Base-by-base conservation (phyloP, 257 asterid genomes). In the Solanum phureja region DNA sequence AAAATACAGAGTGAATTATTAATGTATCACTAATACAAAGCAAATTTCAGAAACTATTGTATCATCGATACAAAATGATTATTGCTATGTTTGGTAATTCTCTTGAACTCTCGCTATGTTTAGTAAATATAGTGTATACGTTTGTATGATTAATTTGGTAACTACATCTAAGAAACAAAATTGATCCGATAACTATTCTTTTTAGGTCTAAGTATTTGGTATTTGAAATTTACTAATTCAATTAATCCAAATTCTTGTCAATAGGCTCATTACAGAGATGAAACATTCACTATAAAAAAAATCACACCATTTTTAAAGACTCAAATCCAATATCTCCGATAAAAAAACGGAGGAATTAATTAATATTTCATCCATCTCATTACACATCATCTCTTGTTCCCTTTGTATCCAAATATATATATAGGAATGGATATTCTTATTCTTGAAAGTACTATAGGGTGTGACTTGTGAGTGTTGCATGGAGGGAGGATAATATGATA, bases 261-360 rank as follows among this genome's bases (percentile, higher is more conserved):
- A 3, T 71, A 33, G 13, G 11, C 11, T 12, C 14, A 34, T 9
- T 34, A 21, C 7, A 6, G 27, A 11, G 5, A 11, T 34, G 10
- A 73, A 19, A 11, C 4, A 18, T 11, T 73, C 4, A 4, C 18
- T 19, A 35, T 2, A 3, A 9, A 2, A 44, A 42, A 7, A 34
- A 19, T 8, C 9, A 35, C 1, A 19, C 6, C 3, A 19, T 35
- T 73, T 34, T 34, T 1, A 46, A 19, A 19, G 0, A 73, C 4
- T 35, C 18, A 0, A 19, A 73, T 73, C 0, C 16, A 34, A 73
- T 34, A 35, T 23, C 8, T 73, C 3, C 6, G 0, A 34, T 34
- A 0, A 73, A 73, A 3, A 34, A 71, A 12, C 0, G 1, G 0
- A 73, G 46, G 1, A 3, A 8, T 58, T 56, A 60, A 60, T 60